Conservation (phyloP, 225 moss, liverwort and hornwort genomes). For the Pseudisothecium myosuroides region DNA sequence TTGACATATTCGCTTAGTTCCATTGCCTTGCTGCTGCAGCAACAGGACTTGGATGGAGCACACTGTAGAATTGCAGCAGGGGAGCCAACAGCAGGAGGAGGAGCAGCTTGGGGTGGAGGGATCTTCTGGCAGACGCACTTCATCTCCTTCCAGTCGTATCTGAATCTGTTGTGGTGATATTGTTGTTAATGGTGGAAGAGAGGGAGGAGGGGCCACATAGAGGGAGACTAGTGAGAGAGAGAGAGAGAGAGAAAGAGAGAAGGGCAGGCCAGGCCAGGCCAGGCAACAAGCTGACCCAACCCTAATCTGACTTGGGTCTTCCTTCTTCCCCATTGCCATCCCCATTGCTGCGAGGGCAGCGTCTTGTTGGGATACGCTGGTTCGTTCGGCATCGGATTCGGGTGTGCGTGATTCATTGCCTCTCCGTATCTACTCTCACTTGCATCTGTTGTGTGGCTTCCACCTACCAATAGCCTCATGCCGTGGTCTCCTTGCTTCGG, state of each 20-base stretch:
- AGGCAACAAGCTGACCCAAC: slow-evolving; percentile 4
- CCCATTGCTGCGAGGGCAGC: neutral
- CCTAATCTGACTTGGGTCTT: slow-evolving; percentile 8
- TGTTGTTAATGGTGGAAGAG: neutral
- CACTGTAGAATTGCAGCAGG: neutral
- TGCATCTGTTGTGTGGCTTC: neutral
- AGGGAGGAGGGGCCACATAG: neutral
- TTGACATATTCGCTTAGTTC: neutral
- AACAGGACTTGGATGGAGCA: neutral
- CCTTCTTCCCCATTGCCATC: neutral
- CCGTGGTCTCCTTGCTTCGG: neutral
- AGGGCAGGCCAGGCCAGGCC: neutral
- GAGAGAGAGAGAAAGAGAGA: neutral
- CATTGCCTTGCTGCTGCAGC: neutral
- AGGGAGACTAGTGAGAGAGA: neutral
- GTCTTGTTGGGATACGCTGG: neutral
- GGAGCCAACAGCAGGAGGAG: neutral
- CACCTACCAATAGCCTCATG: slow-evolving; percentile 19
- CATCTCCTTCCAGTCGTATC: neutral
- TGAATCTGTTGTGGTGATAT: neutral
- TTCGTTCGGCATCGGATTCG: neutral
- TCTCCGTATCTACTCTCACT: neutral
- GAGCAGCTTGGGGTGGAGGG: neutral
- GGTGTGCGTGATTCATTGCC: slow-evolving; percentile 4
- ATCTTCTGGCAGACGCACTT: neutral